Conservation (phyloP, 2,329 filamentous ascomycete species). For the Fusarium algeriense region DNA sequence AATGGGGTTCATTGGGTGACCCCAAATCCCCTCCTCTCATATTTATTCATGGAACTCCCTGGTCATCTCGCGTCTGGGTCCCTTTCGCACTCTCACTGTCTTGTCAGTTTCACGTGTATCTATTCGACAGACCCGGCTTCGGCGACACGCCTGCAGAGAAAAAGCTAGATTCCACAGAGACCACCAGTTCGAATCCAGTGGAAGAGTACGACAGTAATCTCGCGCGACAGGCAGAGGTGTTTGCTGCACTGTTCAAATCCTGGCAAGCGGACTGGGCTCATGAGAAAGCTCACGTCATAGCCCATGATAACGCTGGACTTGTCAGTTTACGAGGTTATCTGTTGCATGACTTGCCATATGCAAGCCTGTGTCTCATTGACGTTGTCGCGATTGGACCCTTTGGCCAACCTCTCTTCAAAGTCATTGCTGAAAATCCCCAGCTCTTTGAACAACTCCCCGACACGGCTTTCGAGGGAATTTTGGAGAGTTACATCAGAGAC, state of each 20-base stretch:
- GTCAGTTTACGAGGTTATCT: slow-evolving; percentile 56
- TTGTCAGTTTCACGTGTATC: slow-evolving; percentile 54
- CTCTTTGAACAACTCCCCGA: slow-evolving; percentile 53
- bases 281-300: slow-evolving; percentile 54
- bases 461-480: slow-evolving; percentile 53
- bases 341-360: slow-evolving; percentile 53
- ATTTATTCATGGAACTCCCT: slow-evolving; percentile 62
- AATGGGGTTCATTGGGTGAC: slow-evolving; percentile 52
- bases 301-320: slow-evolving; percentile 60
- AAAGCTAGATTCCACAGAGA: slow-evolving; percentile 20
- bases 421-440: slow-evolving; percentile 51
- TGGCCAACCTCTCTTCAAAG: slow-evolving; percentile 58
- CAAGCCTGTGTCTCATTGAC: slow-evolving; percentile 57
- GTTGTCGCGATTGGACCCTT: slow-evolving; percentile 59
- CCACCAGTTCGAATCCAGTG: slow-evolving; percentile 18
- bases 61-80: slow-evolving; percentile 58
- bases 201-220: slow-evolving; percentile 52
- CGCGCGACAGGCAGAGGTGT: slow-evolving; percentile 53
- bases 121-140: slow-evolving; percentile 61
- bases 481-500: slow-evolving; percentile 56
- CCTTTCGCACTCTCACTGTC: slow-evolving; percentile 53
- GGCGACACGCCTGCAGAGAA: slow-evolving; percentile 52
- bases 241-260: slow-evolving; percentile 53
- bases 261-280: slow-evolving; percentile 48
- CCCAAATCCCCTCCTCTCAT: slow-evolving; percentile 51